These are phyloP conservation scores for Fusarium robinianum DNA, from an alignment of 2,329 filamentous ascomycete species.

Conservation along the genomic window DNA sequence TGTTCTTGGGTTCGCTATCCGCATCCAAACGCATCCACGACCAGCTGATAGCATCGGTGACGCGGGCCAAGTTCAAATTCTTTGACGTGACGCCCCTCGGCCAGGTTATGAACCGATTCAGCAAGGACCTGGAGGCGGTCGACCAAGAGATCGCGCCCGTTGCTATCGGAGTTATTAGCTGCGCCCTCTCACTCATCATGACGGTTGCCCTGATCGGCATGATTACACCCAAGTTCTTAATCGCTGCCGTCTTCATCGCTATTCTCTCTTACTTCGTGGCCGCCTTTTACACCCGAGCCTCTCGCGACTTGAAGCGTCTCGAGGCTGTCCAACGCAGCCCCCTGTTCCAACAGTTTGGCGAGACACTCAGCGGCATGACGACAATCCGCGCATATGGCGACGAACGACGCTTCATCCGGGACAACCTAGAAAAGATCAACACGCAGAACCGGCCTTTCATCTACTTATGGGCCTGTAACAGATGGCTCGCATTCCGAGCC, in stretches of 20 bases:
- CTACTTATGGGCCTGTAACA: conserved; percentile 93
- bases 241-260: conserved; percentile 85
- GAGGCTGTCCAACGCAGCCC: conserved; percentile 95
- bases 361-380: conserved; percentile 91
- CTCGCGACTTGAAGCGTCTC: conserved; percentile 91
- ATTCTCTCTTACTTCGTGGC: conserved; percentile 81
- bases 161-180: conserved; percentile 76
- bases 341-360: conserved; percentile 96
- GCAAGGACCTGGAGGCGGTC: conserved; percentile 92
- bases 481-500: conserved; percentile 93
- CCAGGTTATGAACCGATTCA: conserved; percentile 98
- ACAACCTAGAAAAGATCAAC: conserved; percentile 88
- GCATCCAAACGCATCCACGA: conserved; percentile 86
- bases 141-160: conserved; percentile 96
- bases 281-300: conserved; percentile 86
- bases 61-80: conserved; percentile 93
- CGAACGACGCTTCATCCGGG: conserved; percentile 87
- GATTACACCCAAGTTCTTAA: conserved; percentile 89
- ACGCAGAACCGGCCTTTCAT: conserved; percentile 92
- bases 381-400: conserved; percentile 97
- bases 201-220: conserved; percentile 85
- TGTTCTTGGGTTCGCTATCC: conserved; percentile 89
- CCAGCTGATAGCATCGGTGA: conserved; percentile 75
- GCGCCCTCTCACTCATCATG: conserved; percentile 70
- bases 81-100: conserved; percentile 96